Conservation (phyloP, 2,329 filamentous ascomycete genomes). For the Colletotrichum tamarilloi region DNA sequence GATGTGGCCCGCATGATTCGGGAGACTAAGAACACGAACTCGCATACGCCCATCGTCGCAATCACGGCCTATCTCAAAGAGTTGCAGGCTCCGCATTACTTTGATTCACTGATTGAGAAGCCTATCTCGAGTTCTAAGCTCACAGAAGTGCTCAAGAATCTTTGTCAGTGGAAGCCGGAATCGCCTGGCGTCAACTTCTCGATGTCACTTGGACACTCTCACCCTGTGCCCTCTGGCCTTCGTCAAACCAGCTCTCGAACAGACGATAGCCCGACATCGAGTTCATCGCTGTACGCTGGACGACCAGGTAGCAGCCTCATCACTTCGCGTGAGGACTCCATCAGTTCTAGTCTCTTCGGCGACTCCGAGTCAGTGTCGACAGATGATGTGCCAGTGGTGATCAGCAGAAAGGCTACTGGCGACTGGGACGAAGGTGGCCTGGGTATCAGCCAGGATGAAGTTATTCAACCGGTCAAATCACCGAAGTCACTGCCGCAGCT, state of each 20-base stretch:
- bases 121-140: slow-evolving; percentile 93
- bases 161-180: slow-evolving; percentile 94
- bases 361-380: slow-evolving; percentile 83
- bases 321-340: slow-evolving; percentile 85
- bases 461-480: slow-evolving; percentile 46
- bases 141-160: slow-evolving; percentile 84
- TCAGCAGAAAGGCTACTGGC: slow-evolving; percentile 77
- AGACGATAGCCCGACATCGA: slow-evolving; percentile 88
- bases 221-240: slow-evolving; percentile 72
- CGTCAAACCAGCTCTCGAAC: slow-evolving; percentile 71
- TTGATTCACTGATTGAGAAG: slow-evolving; percentile 95
- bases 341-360: slow-evolving; percentile 88
- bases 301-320: slow-evolving; percentile 81
- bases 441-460: slow-evolving; percentile 77
- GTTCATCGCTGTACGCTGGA: slow-evolving; percentile 76
- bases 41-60: slow-evolving; percentile 93
- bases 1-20: slow-evolving; percentile 98
- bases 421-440: slow-evolving; percentile 86
- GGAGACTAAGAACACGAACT: slow-evolving; percentile 95
- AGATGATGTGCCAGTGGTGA: slow-evolving; percentile 81
- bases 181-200: slow-evolving; percentile 57
- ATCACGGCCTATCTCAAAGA: slow-evolving; percentile 99
- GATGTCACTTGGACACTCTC: slow-evolving; percentile 59
- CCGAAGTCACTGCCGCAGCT: slow-evolving; percentile 63
- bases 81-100: slow-evolving; percentile 92